phyloP scores from a whole-genome alignment of 129 eudicot species.

The Chrysanthemum makinoi region DNA sequence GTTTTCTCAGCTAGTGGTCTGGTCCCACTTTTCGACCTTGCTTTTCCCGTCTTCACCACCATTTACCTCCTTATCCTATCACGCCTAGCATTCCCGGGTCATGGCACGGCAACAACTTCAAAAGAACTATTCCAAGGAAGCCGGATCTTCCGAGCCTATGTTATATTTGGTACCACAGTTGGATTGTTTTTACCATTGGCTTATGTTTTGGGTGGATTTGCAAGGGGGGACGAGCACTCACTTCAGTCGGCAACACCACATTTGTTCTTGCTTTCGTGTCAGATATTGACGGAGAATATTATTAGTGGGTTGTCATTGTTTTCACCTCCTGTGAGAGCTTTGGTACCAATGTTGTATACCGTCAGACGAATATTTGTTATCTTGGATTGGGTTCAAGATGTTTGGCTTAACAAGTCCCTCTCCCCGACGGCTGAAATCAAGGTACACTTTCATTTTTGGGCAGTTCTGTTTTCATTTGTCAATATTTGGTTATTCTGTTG shows the following conservation, averaged over 20 bases:
- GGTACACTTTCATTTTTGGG: conserved; percentile 25
- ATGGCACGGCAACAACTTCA: not conserved
- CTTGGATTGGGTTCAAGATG: conserved; percentile 82
- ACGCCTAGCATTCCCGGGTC: conserved; percentile 55
- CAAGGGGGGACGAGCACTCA: conserved; percentile 84
- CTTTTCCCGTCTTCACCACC: conserved; percentile 69
- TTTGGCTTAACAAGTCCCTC: conserved; percentile 69
- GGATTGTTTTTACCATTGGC: conserved; percentile 85
- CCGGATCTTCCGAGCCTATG: conserved; percentile 55
- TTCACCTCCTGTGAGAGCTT: conserved; percentile 89
- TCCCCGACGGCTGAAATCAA: conserved; percentile 47
- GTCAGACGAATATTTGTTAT: conserved; percentile 72
- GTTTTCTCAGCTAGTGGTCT: conserved; percentile 93
- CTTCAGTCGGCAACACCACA: conserved; percentile 88
- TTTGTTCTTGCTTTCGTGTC: conserved; percentile 75
- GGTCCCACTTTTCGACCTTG: conserved; percentile 73
- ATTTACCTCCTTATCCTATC: conserved; percentile 57
- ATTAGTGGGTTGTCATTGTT: conserved; percentile 72
- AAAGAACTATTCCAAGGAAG: conserved; percentile 40
- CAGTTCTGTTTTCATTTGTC: not conserved
- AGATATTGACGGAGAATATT: conserved; percentile 76
- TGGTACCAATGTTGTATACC: conserved; percentile 78
- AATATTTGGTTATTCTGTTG: not conserved
- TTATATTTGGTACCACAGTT: conserved; percentile 55
- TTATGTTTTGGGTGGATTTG: conserved; percentile 87